Percentiles rank a stretch among this genome's conserved stretches.
Conservation (phyloP, 2,329 filamentous ascomycete genomes). For the Ceratocystis diversiconidia region DNA sequence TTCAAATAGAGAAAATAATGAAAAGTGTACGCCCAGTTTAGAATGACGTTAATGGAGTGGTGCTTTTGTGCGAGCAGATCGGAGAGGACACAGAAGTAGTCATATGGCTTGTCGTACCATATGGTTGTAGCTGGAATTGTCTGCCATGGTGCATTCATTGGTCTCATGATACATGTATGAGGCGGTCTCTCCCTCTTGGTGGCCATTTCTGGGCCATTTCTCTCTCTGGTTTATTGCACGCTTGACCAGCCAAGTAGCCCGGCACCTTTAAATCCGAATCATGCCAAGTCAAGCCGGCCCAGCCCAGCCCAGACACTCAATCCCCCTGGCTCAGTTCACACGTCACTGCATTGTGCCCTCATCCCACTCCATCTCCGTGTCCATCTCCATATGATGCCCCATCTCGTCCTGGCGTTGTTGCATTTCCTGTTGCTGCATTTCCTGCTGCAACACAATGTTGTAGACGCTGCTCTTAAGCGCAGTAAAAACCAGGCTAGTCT, state of each 20-base stretch:
- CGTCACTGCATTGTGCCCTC: conserved; percentile 13
- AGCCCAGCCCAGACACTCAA: neutral
- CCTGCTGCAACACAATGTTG: conserved; percentile 94
- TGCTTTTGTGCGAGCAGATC: neutral
- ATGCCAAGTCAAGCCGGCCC: neutral
- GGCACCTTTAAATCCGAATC: neutral
- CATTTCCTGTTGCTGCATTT: conserved; percentile 39
- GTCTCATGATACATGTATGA: neutral
- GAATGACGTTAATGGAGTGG: neutral
- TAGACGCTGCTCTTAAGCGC: conserved; percentile 96
- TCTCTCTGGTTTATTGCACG: neutral
- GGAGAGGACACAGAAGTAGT: neutral
- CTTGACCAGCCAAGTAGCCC: neutral
- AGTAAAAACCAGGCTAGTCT: conserved; percentile 90
- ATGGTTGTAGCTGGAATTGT: neutral
- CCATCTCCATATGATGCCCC: conserved; percentile 18
- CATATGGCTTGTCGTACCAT: neutral
- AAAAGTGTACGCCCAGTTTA: neutral
- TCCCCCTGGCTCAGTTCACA: neutral
- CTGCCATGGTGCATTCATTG: neutral
- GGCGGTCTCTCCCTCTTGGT: neutral
- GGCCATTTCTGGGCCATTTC: neutral
- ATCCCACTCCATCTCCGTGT: conserved; percentile 17
- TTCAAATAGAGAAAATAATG: conserved; percentile 5
- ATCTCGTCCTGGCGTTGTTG: conserved; percentile 22